Evolutionary conservation across 2,329 filamentous ascomycete genomes (phyloP).

Genomic region (Apiospora arundinis): DNA sequence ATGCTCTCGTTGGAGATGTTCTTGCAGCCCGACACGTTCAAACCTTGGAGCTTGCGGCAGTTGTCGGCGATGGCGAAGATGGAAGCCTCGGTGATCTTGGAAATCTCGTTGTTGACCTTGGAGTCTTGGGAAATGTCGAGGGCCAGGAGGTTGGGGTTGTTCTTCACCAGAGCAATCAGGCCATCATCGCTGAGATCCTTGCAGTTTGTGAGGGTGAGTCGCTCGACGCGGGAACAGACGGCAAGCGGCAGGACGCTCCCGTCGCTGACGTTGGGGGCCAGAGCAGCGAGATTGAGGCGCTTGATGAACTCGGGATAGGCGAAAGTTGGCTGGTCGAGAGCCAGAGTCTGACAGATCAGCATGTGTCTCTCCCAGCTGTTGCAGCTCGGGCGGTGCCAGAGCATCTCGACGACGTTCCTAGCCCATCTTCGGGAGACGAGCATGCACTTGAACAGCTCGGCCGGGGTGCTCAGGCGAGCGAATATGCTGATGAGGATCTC

Average conservation of each 20-base stretch:
- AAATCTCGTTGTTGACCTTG: slow-evolving; percentile 78
- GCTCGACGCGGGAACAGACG: slow-evolving; percentile 88
- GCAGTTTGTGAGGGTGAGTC: slow-evolving; percentile 92
- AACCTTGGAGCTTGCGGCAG: slow-evolving; percentile 84
- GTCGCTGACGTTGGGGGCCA: slow-evolving; percentile 80
- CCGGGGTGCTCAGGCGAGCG: slow-evolving; percentile 76
- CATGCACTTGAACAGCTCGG: slow-evolving; percentile 87
- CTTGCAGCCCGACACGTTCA: slow-evolving; percentile 89
- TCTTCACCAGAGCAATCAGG: slow-evolving; percentile 77
- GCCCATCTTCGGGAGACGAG: slow-evolving; percentile 95
- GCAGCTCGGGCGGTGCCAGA: slow-evolving; percentile 95
- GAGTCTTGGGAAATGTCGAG: slow-evolving; percentile 86
- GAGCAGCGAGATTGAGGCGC: slow-evolving; percentile 84
- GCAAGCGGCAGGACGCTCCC: slow-evolving; percentile 84
- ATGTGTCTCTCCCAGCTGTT: slow-evolving; percentile 83
- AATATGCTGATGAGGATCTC: slow-evolving; percentile 96
- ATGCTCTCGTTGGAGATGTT: slow-evolving; percentile 88
- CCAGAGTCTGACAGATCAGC: slow-evolving; percentile 80
- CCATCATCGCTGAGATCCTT: slow-evolving; percentile 83
- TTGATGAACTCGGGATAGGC: slow-evolving; percentile 90
- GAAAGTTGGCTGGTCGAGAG: slow-evolving; percentile 78
- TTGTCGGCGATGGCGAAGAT: slow-evolving; percentile 79
- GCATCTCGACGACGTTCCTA: slow-evolving; percentile 85
- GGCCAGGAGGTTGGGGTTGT: slow-evolving; percentile 82
- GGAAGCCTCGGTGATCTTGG: slow-evolving; percentile 80